phyloP scores from a whole-genome alignment of 2,329 filamentous ascomycete genomes.

The Fusarium circinatum region DNA sequence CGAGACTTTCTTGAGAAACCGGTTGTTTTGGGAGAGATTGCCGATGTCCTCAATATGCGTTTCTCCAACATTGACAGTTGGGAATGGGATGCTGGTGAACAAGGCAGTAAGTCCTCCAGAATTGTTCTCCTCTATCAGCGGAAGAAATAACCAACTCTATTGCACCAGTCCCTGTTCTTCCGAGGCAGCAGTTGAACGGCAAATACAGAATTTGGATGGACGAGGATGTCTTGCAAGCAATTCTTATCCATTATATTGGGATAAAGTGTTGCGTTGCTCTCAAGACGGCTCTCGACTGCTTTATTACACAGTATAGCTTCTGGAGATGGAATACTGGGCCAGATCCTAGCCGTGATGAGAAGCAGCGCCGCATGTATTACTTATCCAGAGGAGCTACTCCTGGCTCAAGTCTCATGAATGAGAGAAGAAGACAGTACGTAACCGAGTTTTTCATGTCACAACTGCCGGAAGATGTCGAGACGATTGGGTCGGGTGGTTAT shows the following conservation, averaged over 20 bases:
- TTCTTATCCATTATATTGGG: background rate
- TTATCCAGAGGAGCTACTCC: background rate
- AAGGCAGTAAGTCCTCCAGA: background rate
- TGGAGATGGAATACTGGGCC: background rate
- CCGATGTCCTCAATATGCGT: background rate
- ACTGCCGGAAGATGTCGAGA: background rate
- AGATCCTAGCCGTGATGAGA: background rate
- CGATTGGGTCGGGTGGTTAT: background rate
- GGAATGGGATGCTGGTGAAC: background rate
- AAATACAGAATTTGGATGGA: constrained; percentile 10
- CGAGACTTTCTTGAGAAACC: constrained; percentile 1
- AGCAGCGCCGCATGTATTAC: background rate
- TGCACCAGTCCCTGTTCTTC: background rate
- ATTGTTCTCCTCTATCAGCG: background rate
- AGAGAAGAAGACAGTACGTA: background rate
- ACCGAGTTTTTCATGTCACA: background rate
- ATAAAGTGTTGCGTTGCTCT: background rate
- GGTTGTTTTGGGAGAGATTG: background rate
- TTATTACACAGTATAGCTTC: background rate
- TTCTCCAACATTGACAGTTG: background rate
- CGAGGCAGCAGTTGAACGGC: background rate
- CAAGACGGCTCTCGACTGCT: background rate
- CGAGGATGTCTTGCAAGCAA: background rate
- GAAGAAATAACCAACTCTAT: background rate
- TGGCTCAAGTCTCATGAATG: background rate